A percentile compares a stretch with the other conserved stretches of the same genome.
Evolutionary conservation across 2,329 filamentous ascomycete genomes (phyloP).

Genomic region (Sporothrix brasiliensis): DNA sequence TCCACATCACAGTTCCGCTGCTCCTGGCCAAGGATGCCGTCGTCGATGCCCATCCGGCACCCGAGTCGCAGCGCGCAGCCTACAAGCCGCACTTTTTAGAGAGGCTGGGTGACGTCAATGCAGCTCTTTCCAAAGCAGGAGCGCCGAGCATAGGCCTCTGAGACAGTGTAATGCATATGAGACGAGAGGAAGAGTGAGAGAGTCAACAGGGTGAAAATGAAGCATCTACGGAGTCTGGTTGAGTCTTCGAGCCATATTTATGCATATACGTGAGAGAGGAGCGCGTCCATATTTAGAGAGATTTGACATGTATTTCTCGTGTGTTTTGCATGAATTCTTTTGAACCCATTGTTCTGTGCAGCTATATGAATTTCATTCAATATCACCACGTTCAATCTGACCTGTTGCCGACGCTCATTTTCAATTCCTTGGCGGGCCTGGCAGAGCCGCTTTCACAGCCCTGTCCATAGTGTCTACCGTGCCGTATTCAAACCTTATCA

Average conservation of each 20-base stretch:
- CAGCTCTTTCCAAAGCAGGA: not conserved
- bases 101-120: constrained; percentile 29
- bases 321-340: no score
- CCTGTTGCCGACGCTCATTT: not conserved
- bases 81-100: constrained; percentile 50
- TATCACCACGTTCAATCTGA: no score
- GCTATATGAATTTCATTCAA: no score
- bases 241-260: not conserved
- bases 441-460: no score
- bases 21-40: constrained; percentile 24
- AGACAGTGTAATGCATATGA: not conserved
- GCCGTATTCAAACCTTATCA: not conserved
- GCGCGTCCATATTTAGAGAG: not conserved
- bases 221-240: constrained; percentile 19
- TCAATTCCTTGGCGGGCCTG: not conserved
- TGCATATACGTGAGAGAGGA: constrained; percentile 20
- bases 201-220: not conserved
- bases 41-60: constrained; percentile 22
- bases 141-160: not conserved
- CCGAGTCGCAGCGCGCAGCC: constrained; percentile 46
- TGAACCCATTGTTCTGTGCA: not conserved
- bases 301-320: not conserved
- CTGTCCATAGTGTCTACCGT: not conserved
- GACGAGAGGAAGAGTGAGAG: not conserved
- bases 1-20: constrained; percentile 33